These are phyloP conservation scores for Suillus ampliporus DNA, from an alignment of 768 basidiomycete genomes.

Conservation along the genomic window DNA sequence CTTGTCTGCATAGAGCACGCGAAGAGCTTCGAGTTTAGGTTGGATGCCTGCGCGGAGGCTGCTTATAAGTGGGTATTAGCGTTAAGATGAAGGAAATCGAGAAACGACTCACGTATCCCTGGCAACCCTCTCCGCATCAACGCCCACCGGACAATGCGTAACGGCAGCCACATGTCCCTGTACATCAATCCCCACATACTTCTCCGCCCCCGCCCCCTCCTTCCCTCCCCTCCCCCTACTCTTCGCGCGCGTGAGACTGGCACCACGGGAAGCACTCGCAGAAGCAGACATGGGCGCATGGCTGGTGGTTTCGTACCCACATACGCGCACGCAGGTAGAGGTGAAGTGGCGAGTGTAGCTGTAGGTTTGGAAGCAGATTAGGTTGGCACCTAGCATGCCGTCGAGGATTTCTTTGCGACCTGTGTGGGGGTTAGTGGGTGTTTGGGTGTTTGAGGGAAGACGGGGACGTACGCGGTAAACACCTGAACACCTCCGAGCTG, in stretches of 20 bases:
- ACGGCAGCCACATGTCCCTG: conserved; percentile 85
- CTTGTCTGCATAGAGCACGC: conserved; percentile 89
- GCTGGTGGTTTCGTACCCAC: conserved; percentile 84
- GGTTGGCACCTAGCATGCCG: conserved; percentile 96
- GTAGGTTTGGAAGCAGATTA: conserved; percentile 97
- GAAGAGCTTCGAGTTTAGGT: conserved; percentile 89
- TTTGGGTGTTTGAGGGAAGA: background rate
- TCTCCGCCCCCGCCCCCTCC: conserved; percentile 24
- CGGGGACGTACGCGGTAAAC: conserved; percentile 74
- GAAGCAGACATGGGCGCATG: conserved; percentile 14
- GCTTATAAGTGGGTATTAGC: background rate
- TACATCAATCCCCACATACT: conserved; percentile 68
- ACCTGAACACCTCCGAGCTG: conserved; percentile 93
- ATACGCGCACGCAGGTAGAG: conserved; percentile 94
- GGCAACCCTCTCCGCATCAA: conserved; percentile 90
- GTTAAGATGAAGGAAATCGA: background rate
- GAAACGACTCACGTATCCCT: conserved; percentile 67
- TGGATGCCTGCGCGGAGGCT: conserved; percentile 79
- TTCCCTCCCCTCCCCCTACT: background rate
- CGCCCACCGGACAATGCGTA: conserved; percentile 92
- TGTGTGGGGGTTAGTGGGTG: conserved; percentile 25
- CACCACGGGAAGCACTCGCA: conserved; percentile 2
- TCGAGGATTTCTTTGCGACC: conserved; percentile 93
- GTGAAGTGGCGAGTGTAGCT: conserved; percentile 95
- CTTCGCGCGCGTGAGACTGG: conserved; percentile 15